A percentile compares a stretch with the other conserved stretches of the same genome.
phyloP scores from a whole-genome alignment of 2,329 filamentous ascomycete species.

The Colletotrichum musae region DNA sequence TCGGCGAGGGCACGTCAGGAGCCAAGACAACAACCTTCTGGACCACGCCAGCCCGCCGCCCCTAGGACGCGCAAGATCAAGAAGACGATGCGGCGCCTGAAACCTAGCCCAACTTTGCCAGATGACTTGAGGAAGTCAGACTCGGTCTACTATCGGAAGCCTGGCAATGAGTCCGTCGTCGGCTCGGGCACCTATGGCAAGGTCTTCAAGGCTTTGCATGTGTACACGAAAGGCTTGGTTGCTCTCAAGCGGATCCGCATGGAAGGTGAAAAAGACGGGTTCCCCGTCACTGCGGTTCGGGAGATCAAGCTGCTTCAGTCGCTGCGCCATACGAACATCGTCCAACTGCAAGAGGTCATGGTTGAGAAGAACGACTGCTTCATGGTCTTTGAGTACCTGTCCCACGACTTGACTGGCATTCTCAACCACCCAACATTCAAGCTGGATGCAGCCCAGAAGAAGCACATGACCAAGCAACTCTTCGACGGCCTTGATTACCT shows the following conservation, averaged over 20 bases:
- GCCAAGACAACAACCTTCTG: slow-evolving; percentile 49
- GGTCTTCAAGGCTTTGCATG: slow-evolving; percentile 93
- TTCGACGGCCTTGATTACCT: slow-evolving; percentile 96
- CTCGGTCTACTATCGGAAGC: slow-evolving; percentile 94
- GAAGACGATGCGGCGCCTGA: slow-evolving; percentile 78
- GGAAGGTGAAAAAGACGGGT: slow-evolving; percentile 92
- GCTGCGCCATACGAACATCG: slow-evolving; percentile 85
- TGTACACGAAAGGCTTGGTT: slow-evolving; percentile 88
- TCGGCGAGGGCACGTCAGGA: slow-evolving; percentile 60
- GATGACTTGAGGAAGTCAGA: slow-evolving; percentile 83
- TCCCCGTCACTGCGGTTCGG: slow-evolving; percentile 90
- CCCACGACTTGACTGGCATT: slow-evolving; percentile 94
- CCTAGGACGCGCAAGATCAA: slow-evolving; percentile 74
- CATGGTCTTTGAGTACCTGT: slow-evolving; percentile 99
- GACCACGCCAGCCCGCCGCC: slow-evolving; percentile 51
- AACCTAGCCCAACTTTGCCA: slow-evolving; percentile 78
- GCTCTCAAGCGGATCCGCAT: slow-evolving; percentile 93
- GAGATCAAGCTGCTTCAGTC: slow-evolving; percentile 95
- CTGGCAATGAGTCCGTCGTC: slow-evolving; percentile 96
- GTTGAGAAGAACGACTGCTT: slow-evolving; percentile 99
- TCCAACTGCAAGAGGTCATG: slow-evolving; percentile 92
- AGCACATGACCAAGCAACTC: slow-evolving; percentile 91
- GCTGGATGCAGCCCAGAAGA: slow-evolving; percentile 88
- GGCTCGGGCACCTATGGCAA: slow-evolving; percentile 97
- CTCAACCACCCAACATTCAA: slow-evolving; percentile 95